phyloP scores from a whole-genome alignment of 2,329 filamentous ascomycete genomes.

The Trichophaea hybrida region DNA sequence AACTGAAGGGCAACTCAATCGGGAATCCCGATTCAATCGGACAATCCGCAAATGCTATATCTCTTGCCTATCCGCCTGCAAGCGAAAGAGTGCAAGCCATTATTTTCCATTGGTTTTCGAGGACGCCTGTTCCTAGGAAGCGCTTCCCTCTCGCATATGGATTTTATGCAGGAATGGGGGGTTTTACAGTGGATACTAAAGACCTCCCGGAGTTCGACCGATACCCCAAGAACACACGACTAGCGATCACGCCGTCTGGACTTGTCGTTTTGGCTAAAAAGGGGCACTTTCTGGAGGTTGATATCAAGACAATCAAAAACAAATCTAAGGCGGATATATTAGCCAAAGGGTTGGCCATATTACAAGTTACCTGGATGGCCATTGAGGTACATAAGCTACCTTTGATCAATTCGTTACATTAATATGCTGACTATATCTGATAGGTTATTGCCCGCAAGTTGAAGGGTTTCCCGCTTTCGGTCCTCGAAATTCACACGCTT shows the following conservation, averaged over 20 bases:
- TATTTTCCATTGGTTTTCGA: no score
- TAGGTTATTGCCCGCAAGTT: constrained; percentile 20
- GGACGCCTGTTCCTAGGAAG: no score
- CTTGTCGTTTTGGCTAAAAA: not conserved
- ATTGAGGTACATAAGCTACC: constrained; percentile 17
- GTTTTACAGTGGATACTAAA: not conserved
- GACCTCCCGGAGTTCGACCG: no score
- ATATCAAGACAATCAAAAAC: constrained; percentile 23
- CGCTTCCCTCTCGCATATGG: not conserved
- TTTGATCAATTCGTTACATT: no score
- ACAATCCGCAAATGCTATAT: no score
- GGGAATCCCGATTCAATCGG: no score
- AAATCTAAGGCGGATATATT: constrained; percentile 28
- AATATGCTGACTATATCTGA: no score
- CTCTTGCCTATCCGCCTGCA: no score
- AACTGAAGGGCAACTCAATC: no score
- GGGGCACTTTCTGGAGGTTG: no score
- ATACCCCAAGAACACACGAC: no score
- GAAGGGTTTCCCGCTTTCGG: constrained; percentile 22
- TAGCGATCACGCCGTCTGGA: not conserved
- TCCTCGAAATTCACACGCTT: constrained; percentile 28
- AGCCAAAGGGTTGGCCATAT: constrained; percentile 26
- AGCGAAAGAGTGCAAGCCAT: no score
- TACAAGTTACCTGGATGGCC: constrained; percentile 27
- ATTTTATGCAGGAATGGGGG: constrained; percentile 1